Base-by-base conservation (phyloP, 2,329 filamentous ascomycete species). In the Botryotinia calthae region DNA sequence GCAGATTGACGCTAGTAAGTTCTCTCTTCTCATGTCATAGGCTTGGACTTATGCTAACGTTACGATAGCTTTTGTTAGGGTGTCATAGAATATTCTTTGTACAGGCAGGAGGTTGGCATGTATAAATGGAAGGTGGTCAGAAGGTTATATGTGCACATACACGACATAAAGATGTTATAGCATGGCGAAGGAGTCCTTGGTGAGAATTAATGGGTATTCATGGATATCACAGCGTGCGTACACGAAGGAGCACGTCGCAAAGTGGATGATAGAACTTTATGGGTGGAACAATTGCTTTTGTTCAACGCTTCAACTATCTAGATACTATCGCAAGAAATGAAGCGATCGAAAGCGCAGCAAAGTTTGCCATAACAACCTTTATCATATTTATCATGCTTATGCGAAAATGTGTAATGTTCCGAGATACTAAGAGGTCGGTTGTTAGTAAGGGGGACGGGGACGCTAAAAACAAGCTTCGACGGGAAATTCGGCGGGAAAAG, bases 1-100 rank as follows among this genome's bases (percentile, higher is more conserved):
- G 81, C 95, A 99, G 85, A 98, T 99, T 81, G 96, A 99, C 88
- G 96, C 96, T 73, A 97, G 95, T 98, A 86, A 89, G 94, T 93
- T 51, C 46, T 8, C 37, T 25, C 37, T 51, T 71, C 22, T 64
- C 12, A 1, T 51, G 18, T 25, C 37, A 37, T 28, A 31, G 28
- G 48, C 25, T 25, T 64, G 40, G 28, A 2, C 2, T 25, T 16
- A 2, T 61, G 56, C 72, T 75, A 58, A 74, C 22, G 22, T 46
- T 8, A 70, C 46, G 46, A 5, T 44, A 80, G 79, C 80, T 58
- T 81, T 79, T 71, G 77, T 81, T 28, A 76, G 77, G 65, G 80
- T 81, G 61, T 80, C 79, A 69, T 81, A 77, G 64, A 31, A 31
- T 34, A 67, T n/a, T n/a, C 20, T 28, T 42, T 16, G 42, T 37